Base-by-base conservation (phyloP, 345 rosid species). In the Eucalyptus tenuipes region DNA sequence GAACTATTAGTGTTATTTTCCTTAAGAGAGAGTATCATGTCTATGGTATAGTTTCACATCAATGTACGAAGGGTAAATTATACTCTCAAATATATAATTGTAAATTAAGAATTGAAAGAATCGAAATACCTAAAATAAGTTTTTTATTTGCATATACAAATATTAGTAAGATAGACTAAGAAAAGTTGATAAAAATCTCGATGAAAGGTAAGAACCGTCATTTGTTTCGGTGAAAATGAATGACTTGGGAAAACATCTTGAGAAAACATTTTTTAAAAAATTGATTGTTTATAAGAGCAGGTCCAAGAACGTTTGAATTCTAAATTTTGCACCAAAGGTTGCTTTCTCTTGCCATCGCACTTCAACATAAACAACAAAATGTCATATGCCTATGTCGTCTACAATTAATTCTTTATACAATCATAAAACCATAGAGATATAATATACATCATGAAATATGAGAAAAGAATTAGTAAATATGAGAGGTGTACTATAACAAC, bases 1-100 rank as follows among this genome's bases (percentile, higher is more conserved):
- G 0, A 64, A 64, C 0, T n/a, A n/a, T 7, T n/a, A 3, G 5
- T 20, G 47, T 20, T 40, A 10, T 37, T 20, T 20, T 40, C 45
- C 47, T 4, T 37, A 20, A 20, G 25, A 20, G 44, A 40, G 8
- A 20, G 15, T 75, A 40, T 37, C 27, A 75, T 75, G 45, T 75
- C 82, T 75, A 71, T 1, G 22, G 14, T 18, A 71, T 18, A 0
- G 2, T 37, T 75, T 75, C 82, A 5, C 27, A 37, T 75, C 82
- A 20, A 22, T 20, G 27, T 37, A 37, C 1, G 0, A 20, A 37
- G 27, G 45, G 82, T 75, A 75, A 20, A 40, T 37, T 20, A 20
- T 37, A 75, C 47, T 75, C 24, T 37, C 13, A 37, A 75, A 71
- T 71, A 33, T 71, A 33, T 68, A 16, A 71, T 71, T 3, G 13